These are phyloP conservation scores for Malassezia arunalokei DNA, from an alignment of 1,284 basidiomycete species.

Conservation along the genomic window DNA sequence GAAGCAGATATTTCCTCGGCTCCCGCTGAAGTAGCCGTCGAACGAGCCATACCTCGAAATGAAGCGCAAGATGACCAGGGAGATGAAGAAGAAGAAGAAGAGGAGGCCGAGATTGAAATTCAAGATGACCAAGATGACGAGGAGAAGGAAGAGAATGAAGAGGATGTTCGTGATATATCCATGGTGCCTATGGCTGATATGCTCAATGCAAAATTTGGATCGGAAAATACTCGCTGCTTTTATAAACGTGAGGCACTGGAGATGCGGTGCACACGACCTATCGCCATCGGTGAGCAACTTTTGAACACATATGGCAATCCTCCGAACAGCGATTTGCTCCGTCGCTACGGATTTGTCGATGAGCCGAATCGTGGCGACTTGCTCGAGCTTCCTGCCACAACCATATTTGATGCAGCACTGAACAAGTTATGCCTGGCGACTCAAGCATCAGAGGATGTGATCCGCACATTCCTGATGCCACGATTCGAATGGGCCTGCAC, in stretches of 20 bases:
- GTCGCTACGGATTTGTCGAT: conserved; percentile 89
- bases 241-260: conserved; percentile 61
- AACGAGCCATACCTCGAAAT: conserved; percentile 4
- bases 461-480: conserved; percentile 16
- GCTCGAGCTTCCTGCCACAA: conserved; percentile 68
- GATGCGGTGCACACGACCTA: conserved; percentile 68
- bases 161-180: conserved; percentile 57
- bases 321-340: conserved; percentile 83
- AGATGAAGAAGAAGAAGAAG: conserved; percentile 9
- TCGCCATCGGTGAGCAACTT: conserved; percentile 73
- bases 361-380: conserved; percentile 75
- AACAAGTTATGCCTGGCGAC: conserved; percentile 1
- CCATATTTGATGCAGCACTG: conserved; percentile 53
- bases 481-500: conserved; percentile 33
- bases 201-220: conserved; percentile 47
- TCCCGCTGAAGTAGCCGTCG: conserved; percentile 10
- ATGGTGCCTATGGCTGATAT: conserved; percentile 98
- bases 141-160: conserved; percentile 24
- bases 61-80: background rate
- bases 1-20: conserved; percentile 12
- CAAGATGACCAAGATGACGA: conserved; percentile 22
- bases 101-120: conserved; percentile 30
- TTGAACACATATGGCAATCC: conserved; percentile 87
- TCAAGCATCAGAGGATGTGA: background rate
- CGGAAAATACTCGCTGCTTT: conserved; percentile 59